Base-by-base conservation (phyloP, 2,329 filamentous ascomycete genomes). In the Phialemonium atrogriseum region DNA sequence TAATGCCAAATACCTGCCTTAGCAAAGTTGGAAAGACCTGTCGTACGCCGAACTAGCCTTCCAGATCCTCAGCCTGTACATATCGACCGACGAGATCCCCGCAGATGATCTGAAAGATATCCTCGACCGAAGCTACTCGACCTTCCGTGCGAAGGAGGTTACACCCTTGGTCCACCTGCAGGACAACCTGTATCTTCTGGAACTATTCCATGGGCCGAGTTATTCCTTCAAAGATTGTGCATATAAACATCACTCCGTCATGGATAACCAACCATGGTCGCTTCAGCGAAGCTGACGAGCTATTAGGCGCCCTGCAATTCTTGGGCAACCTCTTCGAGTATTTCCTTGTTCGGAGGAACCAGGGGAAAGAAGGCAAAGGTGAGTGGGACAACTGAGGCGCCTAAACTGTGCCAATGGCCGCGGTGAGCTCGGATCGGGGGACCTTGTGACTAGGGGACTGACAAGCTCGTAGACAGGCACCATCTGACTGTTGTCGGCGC, bases 271-370 rank as follows among this genome's bases (percentile, higher is more conserved):
- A 26, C 12, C 4, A 25, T 17, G 17, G 8, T 29, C 10, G 10
- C 18, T 17, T 24, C 21, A 22, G 11, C 10, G 13, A 15, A 43
- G 51, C 47, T 31, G n/a, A n/a, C n/a, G n/a, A n/a, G n/a, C n/a
- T n/a, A n/a, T n/a, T n/a, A n/a, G n/a, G n/a, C n/a, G 88, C 88
- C 11, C 66, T 96, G 40, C 89, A 96, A 48, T 91, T 95, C 52
- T 64, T 98, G 3, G 91, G 91, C n/a, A 96, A 98, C 50, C 67
- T 98, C 3, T 96, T 93, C 44, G 84, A 93, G 58, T 91, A 89
- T 56, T 89, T 91, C 56, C 66, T 91, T 10, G 71, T 80, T 5
- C 67, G 84, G 44, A 77, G 74, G 56, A 91, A 91, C 45, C 51
- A 73, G 52, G 75, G 73, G 43, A 85, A 83, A 63, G 63, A 66